Base-by-base conservation (phyloP, 2,329 filamentous ascomycete species). In the Cordyceps tenuipes region DNA sequence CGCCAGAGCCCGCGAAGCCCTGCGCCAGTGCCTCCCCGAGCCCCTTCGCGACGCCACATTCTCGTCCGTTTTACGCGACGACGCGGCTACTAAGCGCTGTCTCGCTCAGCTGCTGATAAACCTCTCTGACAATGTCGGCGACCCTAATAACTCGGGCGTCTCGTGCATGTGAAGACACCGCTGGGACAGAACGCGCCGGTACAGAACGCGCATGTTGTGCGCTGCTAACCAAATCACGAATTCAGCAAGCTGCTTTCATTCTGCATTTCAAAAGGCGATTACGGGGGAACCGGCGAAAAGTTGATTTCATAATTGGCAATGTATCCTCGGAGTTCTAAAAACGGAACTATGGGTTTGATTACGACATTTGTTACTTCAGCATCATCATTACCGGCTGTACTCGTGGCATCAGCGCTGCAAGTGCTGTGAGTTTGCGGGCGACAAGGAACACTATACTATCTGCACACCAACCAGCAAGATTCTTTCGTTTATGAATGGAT, bases 11-110 rank as follows among this genome's bases (percentile, higher is more conserved):
- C 89, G 94, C 36, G 94, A 99, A 73, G 94, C 94, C 50, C 83
- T 99, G 23, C 86, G 94, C 47, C 94, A 99, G 75, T 99, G 94
- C 70, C 87, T 99, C 13, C 94, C 94, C 0, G 94, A 99, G 70
- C 94, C 94, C n/a, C 86, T 99, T n/a, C 89, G 94, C 52, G 94
- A 99, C 72, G 92, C 93, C 8, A 99, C 94, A 1, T 99, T 99
- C 73, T 96, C 91, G 9, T 93, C 92, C 0, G 94, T 99, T 49
- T 86, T 99, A 39, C 89, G 94, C 61, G 94, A 99, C 69, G 94
- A 99, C 70, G 94, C 94, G 15, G 94, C 94, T 1, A 99, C 94
- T 0, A 99, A 99, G 79, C 88, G 94, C 62, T 99, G 94, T 73
- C 86, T 99, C 39, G 90, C 92, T n/a, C 94, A 97, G 75, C 85